Percentiles rank a stretch among this genome's conserved stretches.
phyloP scores from a whole-genome alignment of 495 filamentous ascomycete species.

The Parathielavia hyrcaniae region DNA sequence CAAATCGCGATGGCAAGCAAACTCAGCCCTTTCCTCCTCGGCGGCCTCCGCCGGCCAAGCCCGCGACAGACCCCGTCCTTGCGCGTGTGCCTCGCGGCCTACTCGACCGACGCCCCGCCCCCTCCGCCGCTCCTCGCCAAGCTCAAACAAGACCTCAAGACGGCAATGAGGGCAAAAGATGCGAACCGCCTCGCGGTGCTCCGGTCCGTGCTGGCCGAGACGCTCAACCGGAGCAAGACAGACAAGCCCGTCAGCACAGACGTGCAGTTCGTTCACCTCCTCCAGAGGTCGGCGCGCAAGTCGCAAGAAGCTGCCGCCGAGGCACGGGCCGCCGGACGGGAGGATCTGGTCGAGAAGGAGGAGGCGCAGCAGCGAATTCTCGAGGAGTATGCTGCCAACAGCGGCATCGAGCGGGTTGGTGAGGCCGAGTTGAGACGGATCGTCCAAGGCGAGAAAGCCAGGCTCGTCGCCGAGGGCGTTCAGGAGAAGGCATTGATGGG shows the following conservation, averaged over 20 bases:
- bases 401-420: conserved; percentile 38
- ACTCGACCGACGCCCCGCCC: conserved; percentile 36
- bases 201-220: conserved; percentile 47
- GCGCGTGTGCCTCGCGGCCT: conserved; percentile 22
- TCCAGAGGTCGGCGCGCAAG: conserved; percentile 41
- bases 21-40: conserved; percentile 15
- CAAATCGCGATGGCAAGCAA: conserved; percentile 18
- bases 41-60: conserved; percentile 22
- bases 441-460: conserved; percentile 36
- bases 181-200: conserved; percentile 48
- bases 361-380: conserved; percentile 42
- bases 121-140: conserved; percentile 37
- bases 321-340: conserved; percentile 44
- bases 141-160: conserved; percentile 53
- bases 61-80: conserved; percentile 11
- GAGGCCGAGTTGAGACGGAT: conserved; percentile 37
- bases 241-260: conserved; percentile 49
- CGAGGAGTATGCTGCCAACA: conserved; percentile 43
- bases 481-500: conserved; percentile 22
- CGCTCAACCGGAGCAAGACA: conserved; percentile 54
- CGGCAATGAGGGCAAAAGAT: conserved; percentile 55
- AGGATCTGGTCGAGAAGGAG: conserved; percentile 53
- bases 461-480: conserved; percentile 27
- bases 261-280: conserved; percentile 48
- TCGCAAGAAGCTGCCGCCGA: conserved; percentile 42